Percentiles rank a stretch among this genome's conserved stretches.
Evolutionary conservation across 2,329 filamentous ascomycete species (phyloP).

Genomic region (Apiospora arundinis): DNA sequence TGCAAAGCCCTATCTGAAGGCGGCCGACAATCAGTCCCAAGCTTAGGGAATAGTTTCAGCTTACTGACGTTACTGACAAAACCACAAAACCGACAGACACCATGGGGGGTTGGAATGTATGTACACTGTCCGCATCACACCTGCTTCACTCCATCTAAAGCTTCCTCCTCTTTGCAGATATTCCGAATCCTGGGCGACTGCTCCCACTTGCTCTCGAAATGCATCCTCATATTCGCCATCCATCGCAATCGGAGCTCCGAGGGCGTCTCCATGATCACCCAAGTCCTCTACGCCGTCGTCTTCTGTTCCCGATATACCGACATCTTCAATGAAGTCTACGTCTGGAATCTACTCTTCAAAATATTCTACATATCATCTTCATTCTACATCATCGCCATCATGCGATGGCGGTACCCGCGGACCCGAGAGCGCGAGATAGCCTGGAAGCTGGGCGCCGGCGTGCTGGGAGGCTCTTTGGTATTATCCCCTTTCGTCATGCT

Average conservation of each 20-base stretch:
- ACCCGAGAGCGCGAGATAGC: conserved; percentile 90
- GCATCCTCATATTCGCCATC: conserved; percentile 89
- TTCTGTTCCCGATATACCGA: conserved; percentile 90
- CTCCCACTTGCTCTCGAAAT: conserved; percentile 85
- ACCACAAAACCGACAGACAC: not conserved
- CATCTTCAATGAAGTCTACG: conserved; percentile 64
- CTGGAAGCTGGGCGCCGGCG: conserved; percentile 86
- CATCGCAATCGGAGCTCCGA: conserved; percentile 88
- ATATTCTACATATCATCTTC: conserved; percentile 86
- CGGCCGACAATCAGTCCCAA: not conserved
- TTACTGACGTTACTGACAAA: not conserved
- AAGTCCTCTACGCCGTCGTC: conserved; percentile 84
- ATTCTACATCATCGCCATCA: conserved; percentile 84
- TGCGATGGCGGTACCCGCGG: conserved; percentile 85
- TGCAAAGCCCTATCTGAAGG: conserved; percentile 10
- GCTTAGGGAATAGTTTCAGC: not conserved
- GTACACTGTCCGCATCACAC: not conserved
- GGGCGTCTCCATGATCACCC: conserved; percentile 90
- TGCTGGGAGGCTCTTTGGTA: conserved; percentile 68
- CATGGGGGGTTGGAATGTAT: conserved; percentile 40
- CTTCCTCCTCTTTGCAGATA: conserved; percentile 44
- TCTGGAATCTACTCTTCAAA: conserved; percentile 85
- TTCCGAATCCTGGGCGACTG: conserved; percentile 84
- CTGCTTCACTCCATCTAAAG: conserved; percentile 5
- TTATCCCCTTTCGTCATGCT: conserved; percentile 76